Evolutionary conservation across 192 early-diverging fungal genomes (phyloP), one percentile per base, ranked within the genome.

Genomic region (Lunasporangiospora selenospora): DNA sequence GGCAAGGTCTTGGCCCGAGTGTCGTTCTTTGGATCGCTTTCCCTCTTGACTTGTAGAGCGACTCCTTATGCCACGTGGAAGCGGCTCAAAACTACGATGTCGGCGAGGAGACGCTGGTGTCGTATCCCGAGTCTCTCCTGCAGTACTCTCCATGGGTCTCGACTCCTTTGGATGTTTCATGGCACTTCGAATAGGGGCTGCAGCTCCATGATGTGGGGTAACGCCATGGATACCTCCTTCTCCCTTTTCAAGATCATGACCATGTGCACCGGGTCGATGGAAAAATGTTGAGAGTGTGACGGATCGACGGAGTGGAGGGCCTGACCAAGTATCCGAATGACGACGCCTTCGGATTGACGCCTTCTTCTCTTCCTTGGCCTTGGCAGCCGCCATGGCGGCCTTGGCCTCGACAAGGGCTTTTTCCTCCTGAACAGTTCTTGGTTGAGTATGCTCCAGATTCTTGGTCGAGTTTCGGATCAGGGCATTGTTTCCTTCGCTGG

Each of bases 361-460:
- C 16, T 33, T 44, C 30, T 45, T 71, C 27, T 71, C 67, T 2
- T 32, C n/a, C 0, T 39, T 40, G 10, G 31, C 31, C 31, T 59
- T 53, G 24, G 59, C 49, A 10, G 61, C 69, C 18, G 55, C 42
- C 29, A 62, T 71, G 4, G 59, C 67, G 21, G 58, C 53, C 33
- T 73, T 73, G 26, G 69, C 69, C 32, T 73, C 54, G 0, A 63
- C 54, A 3, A 56, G 13, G 23, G 29, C 61, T 29, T 58, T 63
- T 27, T 73, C 69, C 43, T 73, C 60, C 49, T 62, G 38, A 7
- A 73, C 24, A 3, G 60, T 58, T 33, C 36, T 58, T 10, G 43
- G 53, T 11, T 73, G 59, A 9, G 54, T 44, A 21, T 50, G 54
- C 36, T 63, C 69, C 34, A 73, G 40, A 21, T 73, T 73, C 48